Percentiles rank a stretch among this genome's conserved stretches.
Conservation (phyloP, 148 eudicot species). For the Bassia scoparia region DNA sequence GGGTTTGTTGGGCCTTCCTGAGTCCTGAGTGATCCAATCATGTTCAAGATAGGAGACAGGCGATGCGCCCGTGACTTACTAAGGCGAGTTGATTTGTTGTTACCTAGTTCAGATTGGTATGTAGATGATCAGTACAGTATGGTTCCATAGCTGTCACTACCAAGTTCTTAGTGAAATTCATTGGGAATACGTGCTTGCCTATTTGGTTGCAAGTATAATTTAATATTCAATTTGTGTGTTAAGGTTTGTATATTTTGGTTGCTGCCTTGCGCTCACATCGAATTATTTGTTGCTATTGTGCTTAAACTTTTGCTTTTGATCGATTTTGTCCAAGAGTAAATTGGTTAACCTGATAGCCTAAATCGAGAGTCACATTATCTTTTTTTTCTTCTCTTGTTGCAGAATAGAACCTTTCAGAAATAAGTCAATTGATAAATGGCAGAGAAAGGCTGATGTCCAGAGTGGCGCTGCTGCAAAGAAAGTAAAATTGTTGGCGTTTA, state of each 20-base stretch:
- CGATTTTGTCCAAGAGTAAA: neutral
- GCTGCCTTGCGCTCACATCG: no score
- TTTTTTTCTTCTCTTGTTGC: slow-evolving; percentile 20
- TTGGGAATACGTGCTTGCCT: neutral
- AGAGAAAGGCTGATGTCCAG: slow-evolving; percentile 89
- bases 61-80: neutral
- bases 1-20: neutral
- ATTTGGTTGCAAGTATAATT: no score
- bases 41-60: neutral
- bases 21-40: neutral
- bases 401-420: slow-evolving; percentile 72
- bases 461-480: slow-evolving; percentile 90
- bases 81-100: neutral
- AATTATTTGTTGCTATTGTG: no score
- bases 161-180: neutral
- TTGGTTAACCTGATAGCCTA: neutral
- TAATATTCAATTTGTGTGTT: no score
- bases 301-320: neutral
- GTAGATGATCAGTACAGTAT: neutral
- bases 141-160: neutral
- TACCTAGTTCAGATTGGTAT: neutral
- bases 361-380: neutral
- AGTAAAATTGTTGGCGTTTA: slow-evolving; percentile 75
- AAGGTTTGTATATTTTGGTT: no score
- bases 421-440: slow-evolving; percentile 89